Evolutionary conservation across 2,329 filamentous ascomycete genomes (phyloP).

Genomic region (Chrysoporthe austroafricana): DNA sequence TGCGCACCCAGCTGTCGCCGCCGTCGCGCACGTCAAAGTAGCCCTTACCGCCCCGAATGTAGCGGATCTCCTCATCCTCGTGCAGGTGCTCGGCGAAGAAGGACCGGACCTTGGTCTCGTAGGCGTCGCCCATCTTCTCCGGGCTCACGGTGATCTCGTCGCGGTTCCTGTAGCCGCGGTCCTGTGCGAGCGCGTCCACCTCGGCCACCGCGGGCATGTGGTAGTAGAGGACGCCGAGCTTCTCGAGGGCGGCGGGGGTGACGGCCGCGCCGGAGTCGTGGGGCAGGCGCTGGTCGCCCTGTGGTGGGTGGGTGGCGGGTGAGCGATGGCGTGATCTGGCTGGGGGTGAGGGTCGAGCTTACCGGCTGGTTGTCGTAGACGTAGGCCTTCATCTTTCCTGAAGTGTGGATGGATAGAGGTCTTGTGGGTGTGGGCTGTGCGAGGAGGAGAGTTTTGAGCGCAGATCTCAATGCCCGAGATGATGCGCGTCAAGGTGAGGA

Average conservation of each 20-base stretch:
- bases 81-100: constrained; percentile 97
- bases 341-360: constrained; percentile 34
- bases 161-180: constrained; percentile 89
- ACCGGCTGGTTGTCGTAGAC: constrained; percentile 60
- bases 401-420: background rate
- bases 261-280: constrained; percentile 84
- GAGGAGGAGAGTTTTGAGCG: constrained; percentile 35
- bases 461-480: background rate
- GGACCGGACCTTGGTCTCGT: constrained; percentile 89
- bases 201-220: constrained; percentile 64
- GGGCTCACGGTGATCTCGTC: constrained; percentile 92
- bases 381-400: constrained; percentile 58
- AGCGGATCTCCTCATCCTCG: constrained; percentile 98
- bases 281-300: constrained; percentile 92
- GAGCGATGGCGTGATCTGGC: constrained; percentile 21
- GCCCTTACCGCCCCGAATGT: constrained; percentile 84
- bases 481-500: background rate
- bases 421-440: background rate
- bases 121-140: constrained; percentile 78
- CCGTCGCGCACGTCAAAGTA: constrained; percentile 91
- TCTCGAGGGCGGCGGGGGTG: constrained; percentile 64
- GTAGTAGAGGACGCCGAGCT: constrained; percentile 81
- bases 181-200: constrained; percentile 74
- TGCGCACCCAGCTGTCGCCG: constrained; percentile 86
- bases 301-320: constrained; percentile 20